Conservation (phyloP, 257 asterid genomes). For the Solanum etuberosum region DNA sequence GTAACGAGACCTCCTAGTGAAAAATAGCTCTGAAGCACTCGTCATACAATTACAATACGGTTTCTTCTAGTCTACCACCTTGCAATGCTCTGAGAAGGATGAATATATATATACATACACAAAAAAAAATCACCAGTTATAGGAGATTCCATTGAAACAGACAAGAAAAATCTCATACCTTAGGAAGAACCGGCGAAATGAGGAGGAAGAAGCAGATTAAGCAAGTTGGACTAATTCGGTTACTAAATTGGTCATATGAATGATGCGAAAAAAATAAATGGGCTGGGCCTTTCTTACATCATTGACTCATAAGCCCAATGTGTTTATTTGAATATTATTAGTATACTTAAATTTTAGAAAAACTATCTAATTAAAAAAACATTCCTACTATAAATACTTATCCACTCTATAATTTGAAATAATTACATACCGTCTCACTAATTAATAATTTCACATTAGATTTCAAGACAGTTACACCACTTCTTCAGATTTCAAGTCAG, state of each 20-base stretch:
- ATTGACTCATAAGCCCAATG: background rate
- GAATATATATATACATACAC: background rate
- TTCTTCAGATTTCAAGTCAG: background rate
- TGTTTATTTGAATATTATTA: background rate
- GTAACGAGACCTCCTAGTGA: conserved; percentile 56
- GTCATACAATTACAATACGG: conserved; percentile 46
- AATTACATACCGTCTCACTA: background rate
- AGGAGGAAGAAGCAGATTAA: background rate
- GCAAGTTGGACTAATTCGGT: background rate
- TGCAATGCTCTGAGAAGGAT: background rate
- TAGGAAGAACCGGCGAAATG: background rate
- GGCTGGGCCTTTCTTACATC: background rate
- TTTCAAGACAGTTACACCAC: background rate
- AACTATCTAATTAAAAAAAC: background rate
- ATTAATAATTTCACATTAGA: background rate
- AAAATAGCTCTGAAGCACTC: conserved; percentile 77
- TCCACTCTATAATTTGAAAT: background rate
- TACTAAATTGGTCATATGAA: background rate
- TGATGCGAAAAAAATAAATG: background rate
- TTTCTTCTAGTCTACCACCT: background rate
- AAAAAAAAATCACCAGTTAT: background rate
- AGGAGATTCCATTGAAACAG: background rate
- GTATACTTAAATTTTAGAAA: background rate
- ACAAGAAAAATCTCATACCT: background rate
- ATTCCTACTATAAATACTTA: background rate